Evolutionary conservation across 2,329 filamentous ascomycete genomes (phyloP).

Genomic region (Fusarium sarcochroum): DNA sequence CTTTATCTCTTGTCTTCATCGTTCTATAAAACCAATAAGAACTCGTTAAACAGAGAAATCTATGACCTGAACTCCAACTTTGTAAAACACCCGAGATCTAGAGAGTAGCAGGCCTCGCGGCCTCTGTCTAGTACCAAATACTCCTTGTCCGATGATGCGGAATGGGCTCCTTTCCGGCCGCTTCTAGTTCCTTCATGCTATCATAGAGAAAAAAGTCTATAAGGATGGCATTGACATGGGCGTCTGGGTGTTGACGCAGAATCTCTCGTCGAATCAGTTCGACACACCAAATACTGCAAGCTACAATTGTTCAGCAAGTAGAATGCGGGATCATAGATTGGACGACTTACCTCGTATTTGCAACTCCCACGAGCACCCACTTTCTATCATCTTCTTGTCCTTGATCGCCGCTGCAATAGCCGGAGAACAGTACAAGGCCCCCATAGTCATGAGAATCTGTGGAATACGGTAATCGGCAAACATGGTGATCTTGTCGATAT

Average conservation of each 20-base stretch:
- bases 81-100: constrained; percentile 18
- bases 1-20: constrained; percentile 33
- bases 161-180: constrained; percentile 65
- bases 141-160: constrained; percentile 92
- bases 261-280: constrained; percentile 91
- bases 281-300: constrained; percentile 96
- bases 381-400: constrained; percentile 73
- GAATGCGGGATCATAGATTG: no score
- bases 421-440: constrained; percentile 88
- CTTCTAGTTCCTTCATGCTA: constrained; percentile 88
- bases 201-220: constrained; percentile 99
- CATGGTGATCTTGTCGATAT: constrained; percentile 97
- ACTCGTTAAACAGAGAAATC: constrained; percentile 28
- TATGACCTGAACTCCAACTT: constrained; percentile 36
- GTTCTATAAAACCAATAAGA: constrained; percentile 30
- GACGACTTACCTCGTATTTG: constrained; percentile 79
- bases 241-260: constrained; percentile 76
- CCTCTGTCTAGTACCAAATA: constrained; percentile 83
- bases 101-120: constrained; percentile 20
- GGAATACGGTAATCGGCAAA: constrained; percentile 98
- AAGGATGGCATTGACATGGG: constrained; percentile 85
- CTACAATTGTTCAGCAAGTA: constrained; percentile 55
- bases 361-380: constrained; percentile 84
- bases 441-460: constrained; percentile 88
- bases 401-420: constrained; percentile 79